These are phyloP conservation scores for Knoxdaviesia proteae DNA, from an alignment of 2,329 filamentous ascomycete genomes.

Conservation along the genomic window DNA sequence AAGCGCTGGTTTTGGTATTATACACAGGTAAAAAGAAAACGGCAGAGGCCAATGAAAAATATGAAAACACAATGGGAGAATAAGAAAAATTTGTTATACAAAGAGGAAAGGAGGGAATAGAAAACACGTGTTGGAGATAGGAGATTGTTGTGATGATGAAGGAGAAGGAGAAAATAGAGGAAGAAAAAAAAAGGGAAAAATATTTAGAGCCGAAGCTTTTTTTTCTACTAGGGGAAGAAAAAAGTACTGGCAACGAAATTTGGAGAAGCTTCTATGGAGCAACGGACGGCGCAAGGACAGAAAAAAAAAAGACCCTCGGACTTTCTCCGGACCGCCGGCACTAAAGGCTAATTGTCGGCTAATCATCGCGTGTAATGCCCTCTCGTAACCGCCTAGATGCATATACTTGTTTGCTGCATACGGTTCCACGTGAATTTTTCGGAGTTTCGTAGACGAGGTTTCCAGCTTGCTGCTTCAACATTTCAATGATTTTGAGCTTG, in stretches of 20 bases:
- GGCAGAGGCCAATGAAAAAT: slow-evolving; percentile 5
- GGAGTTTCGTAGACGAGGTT: too few species aligned
- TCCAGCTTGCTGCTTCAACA: too few species aligned
- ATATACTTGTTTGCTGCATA: too few species aligned
- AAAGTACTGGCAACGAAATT: slow-evolving; percentile 4
- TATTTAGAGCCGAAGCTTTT: not conserved
- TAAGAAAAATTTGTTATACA: slow-evolving; percentile 3
- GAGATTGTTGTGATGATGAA: not conserved
- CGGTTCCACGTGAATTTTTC: too few species aligned
- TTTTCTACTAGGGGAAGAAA: slow-evolving; percentile 1
- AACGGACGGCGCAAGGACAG: not conserved
- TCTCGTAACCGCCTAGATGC: too few species aligned
- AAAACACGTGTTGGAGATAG: not conserved
- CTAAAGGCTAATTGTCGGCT: too few species aligned
- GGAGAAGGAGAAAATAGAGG: not conserved
- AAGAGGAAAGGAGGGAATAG: slow-evolving; percentile 2
- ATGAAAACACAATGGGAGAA: slow-evolving; percentile 1
- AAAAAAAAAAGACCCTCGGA: too few species aligned
- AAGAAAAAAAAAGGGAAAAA: not conserved
- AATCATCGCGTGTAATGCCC: too few species aligned
- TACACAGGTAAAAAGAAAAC: slow-evolving; percentile 9
- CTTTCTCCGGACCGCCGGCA: too few species aligned
- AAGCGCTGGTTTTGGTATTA: slow-evolving; percentile 3
- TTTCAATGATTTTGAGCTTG: too few species aligned
- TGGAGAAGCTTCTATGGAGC: slow-evolving; percentile 7